Conservation (phyloP, 495 filamentous ascomycete genomes). For the Xylaria acuta region DNA sequence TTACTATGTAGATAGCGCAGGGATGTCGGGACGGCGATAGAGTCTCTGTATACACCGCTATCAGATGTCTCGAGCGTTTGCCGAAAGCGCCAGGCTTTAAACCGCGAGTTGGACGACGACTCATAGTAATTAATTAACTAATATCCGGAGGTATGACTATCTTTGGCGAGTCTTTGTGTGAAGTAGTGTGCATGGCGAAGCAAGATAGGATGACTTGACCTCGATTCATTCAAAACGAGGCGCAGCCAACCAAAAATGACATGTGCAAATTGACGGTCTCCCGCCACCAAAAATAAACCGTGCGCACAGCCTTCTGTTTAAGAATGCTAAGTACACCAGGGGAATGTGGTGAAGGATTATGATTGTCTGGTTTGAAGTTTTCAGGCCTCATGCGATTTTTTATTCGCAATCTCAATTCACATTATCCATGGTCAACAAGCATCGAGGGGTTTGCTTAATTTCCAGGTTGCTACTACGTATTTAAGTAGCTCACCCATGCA, state of each 20-base stretch:
- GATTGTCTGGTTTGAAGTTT: background rate
- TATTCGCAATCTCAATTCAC: background rate
- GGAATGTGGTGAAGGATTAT: background rate
- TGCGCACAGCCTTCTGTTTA: slow-evolving; percentile 11
- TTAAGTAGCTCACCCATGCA: background rate
- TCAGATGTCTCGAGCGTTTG: background rate
- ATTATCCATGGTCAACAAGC: background rate
- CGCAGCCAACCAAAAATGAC: slow-evolving; percentile 17
- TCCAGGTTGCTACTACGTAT: background rate
- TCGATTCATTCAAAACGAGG: slow-evolving; percentile 8
- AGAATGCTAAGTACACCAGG: background rate
- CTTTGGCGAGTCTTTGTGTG: background rate
- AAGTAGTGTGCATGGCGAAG: background rate
- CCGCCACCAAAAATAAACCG: slow-evolving; percentile 12
- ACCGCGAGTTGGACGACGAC: background rate
- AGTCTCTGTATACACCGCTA: background rate
- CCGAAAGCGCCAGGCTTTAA: background rate
- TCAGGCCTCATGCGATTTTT: background rate
- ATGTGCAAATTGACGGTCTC: slow-evolving; percentile 16
- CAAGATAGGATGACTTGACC: background rate
- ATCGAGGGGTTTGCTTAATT: background rate
- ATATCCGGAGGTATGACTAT: background rate
- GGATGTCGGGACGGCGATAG: background rate
- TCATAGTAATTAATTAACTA: background rate
- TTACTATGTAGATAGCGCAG: background rate